These are phyloP conservation scores for Pseudevernia furfuracea DNA, from an alignment of 495 filamentous ascomycete genomes.

Conservation along the genomic window DNA sequence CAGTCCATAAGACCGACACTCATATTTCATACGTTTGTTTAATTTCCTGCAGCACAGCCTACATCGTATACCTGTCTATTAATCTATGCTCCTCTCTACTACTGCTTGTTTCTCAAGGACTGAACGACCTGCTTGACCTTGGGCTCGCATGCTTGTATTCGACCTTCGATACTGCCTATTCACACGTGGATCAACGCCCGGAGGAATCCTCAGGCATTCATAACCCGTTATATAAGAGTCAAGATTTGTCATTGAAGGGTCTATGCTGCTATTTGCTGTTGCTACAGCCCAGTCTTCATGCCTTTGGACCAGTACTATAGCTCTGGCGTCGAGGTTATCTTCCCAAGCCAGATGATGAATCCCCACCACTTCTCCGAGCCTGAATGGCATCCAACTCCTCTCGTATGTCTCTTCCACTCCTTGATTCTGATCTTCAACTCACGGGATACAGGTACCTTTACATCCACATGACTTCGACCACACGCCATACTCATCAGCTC, in stretches of 20 bases:
- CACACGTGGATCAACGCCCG: background rate
- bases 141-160: constrained; percentile 10
- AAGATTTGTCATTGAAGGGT: background rate
- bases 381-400: constrained; percentile 25
- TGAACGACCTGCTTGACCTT: constrained; percentile 17
- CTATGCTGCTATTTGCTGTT: constrained; percentile 9
- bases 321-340: constrained; percentile 25
- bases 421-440: constrained; percentile 34
- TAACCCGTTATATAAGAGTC: background rate
- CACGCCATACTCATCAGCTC: constrained; percentile 25
- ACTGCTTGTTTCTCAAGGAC: constrained; percentile 11
- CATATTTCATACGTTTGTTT: constrained; percentile 13
- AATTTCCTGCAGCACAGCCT: constrained; percentile 22
- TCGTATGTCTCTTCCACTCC: constrained; percentile 17
- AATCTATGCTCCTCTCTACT: constrained; percentile 14
- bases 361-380: constrained; percentile 27
- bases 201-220: background rate
- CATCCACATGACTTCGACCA: constrained; percentile 25
- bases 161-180: background rate
- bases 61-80: constrained; percentile 3
- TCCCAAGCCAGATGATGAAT: constrained; percentile 27
- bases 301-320: constrained; percentile 23
- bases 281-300: constrained; percentile 18
- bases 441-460: constrained; percentile 32
- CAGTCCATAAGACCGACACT: constrained; percentile 12